Percentiles rank a stretch among this genome's conserved stretches.
Conservation (phyloP, 1,284 basidiomycete species). For the Sporisorium exsertum region DNA sequence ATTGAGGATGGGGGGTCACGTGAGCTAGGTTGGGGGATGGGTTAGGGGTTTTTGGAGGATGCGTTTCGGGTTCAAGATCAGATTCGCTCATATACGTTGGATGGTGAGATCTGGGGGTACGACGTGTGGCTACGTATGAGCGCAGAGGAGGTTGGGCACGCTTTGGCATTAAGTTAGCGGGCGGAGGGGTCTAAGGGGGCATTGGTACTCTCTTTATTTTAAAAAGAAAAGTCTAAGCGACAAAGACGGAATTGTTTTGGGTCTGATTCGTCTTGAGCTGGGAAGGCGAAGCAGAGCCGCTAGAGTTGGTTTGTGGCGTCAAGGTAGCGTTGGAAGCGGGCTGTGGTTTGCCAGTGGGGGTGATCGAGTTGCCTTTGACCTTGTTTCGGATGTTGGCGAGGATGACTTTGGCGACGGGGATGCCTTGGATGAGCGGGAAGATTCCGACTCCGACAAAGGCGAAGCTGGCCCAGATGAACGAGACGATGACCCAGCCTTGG, state of each 20-base stretch:
- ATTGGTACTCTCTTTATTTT: too few relatives aligned
- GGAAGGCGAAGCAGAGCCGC: background rate
- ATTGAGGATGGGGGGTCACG: too few relatives aligned
- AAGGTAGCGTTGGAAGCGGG: background rate
- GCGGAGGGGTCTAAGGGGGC: too few relatives aligned
- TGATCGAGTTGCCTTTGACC: background rate
- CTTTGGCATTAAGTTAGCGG: too few relatives aligned
- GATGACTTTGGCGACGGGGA: slow-evolving; percentile 45
- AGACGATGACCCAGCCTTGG: slow-evolving; percentile 63
- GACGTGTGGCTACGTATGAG: too few relatives aligned
- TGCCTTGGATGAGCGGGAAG: slow-evolving; percentile 60
- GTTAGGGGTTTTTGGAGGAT: too few relatives aligned
- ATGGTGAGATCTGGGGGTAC: too few relatives aligned
- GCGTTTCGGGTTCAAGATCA: too few relatives aligned
- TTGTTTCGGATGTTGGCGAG: slow-evolving; percentile 22
- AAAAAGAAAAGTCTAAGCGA: too few relatives aligned
- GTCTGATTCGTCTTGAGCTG: slow-evolving; percentile 10
- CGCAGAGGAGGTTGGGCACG: too few relatives aligned
- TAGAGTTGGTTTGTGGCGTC: background rate
- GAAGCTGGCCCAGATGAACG: slow-evolving; percentile 62
- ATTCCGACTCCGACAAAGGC: slow-evolving; percentile 59
- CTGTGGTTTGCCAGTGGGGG: background rate
- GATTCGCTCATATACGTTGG: too few relatives aligned
- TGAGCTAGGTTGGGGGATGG: too few relatives aligned
- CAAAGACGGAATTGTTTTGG: slow-evolving; percentile 7